These are phyloP conservation scores for Saturnispora mendoncae DNA, from an alignment of 805 yeast species.

Conservation along the genomic window DNA sequence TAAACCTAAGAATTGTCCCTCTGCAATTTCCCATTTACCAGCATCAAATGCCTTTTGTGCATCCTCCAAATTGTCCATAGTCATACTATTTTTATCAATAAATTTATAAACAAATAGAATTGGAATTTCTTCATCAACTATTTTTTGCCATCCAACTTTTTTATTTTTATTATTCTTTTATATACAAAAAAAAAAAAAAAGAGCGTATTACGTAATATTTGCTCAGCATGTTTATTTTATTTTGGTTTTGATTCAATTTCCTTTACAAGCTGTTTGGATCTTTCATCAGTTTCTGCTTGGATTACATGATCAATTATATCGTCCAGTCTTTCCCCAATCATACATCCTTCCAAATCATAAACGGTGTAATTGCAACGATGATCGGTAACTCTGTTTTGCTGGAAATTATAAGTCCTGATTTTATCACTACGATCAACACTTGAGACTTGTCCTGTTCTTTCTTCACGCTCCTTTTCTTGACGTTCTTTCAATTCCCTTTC, in stretches of 20 bases:
- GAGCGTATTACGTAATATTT: neutral
- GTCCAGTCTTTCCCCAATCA: constrained; percentile 53
- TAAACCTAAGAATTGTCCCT: constrained; percentile 45
- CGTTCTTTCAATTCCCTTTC: constrained; percentile 63
- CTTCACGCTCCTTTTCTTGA: constrained; percentile 53
- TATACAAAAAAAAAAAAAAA: neutral
- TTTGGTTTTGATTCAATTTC: constrained; percentile 17
- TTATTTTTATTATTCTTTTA: neutral
- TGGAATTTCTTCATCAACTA: too few relatives aligned
- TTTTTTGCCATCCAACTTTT: constrained; percentile 6
- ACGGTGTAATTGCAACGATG: constrained; percentile 78
- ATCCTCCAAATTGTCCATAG: constrained; percentile 35
- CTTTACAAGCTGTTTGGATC: constrained; percentile 32
- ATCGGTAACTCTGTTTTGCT: constrained; percentile 89
- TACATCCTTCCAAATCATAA: constrained; percentile 63
- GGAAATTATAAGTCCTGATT: constrained; percentile 85
- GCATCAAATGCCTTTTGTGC: constrained; percentile 53
- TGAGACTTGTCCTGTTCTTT: constrained; percentile 75
- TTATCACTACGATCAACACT: constrained; percentile 89
- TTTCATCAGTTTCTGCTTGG: constrained; percentile 36
- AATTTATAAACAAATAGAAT: too few relatives aligned
- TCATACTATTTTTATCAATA: constrained; percentile 17
- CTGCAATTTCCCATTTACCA: constrained; percentile 50
- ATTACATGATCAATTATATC: constrained; percentile 47
- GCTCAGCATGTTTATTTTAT: too few relatives aligned